Evolutionary conservation across 352 stramenopile species (phyloP), one percentile per base, ranked within the genome.

Genomic region (Globisporangium splendens): DNA sequence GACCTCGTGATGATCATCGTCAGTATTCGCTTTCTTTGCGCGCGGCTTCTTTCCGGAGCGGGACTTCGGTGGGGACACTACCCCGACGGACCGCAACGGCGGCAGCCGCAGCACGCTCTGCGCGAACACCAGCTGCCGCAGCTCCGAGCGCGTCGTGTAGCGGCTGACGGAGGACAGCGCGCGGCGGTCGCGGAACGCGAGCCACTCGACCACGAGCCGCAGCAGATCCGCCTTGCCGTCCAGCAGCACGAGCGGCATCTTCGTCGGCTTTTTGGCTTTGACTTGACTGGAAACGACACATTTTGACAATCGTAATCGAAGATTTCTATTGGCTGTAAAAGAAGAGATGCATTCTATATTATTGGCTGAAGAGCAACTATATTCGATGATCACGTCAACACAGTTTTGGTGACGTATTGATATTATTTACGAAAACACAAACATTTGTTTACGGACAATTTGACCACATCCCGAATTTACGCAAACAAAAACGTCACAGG

Each of bases 151-250:
- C 20, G 57, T 57, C 1, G 73, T 56, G 3, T 56, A 65, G 21
- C 47, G 65, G 31, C 61, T 79, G 59, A 68, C 66, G n/a, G 68
- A 70, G 4, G 70, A 77, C 46, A 82, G 54, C 33, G 54, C 52
- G 49, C 72, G 57, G 62, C 68, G 73, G 68, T 79, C 70, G 24
- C 61, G 57, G 54, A 77, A 72, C 43, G 54, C 35, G 43, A 82
- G 59, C 46, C 73, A 82, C 43, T 65, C 62, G 49, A 82, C 59
- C 28, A 82, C 56, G 46, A 70, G 66, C 50, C 63, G 68, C 38
- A 83, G 60, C 49, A 83, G 55, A 33, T 79, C 73, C 48, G 56
- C 66, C 55, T 82, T 76, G 51, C 70, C 70, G 47, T 77, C 73
- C 57, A 79, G 56, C 50, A 79, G 56, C 20, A 75, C 54, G 44